Evolutionary conservation across 1,139 yeast species (phyloP).

Genomic region (Geotrichum macrosporum): DNA sequence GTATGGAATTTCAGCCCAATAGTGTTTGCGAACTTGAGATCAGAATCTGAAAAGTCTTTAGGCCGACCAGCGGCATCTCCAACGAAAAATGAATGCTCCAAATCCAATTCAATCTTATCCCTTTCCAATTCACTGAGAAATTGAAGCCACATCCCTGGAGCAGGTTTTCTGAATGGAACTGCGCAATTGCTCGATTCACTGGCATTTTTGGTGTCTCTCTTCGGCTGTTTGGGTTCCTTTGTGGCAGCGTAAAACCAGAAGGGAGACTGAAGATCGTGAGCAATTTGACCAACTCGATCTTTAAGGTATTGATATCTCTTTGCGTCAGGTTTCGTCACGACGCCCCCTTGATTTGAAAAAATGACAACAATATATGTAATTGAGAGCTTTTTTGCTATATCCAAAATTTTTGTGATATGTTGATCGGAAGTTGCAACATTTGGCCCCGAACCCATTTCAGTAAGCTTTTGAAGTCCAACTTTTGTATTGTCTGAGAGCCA

Average conservation of each 20-base stretch:
- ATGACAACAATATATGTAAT: conserved; percentile 49
- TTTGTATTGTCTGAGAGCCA: conserved; percentile 47
- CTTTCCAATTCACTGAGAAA: conserved; percentile 40
- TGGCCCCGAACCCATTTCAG: conserved; percentile 4
- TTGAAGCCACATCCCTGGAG: conserved; percentile 62
- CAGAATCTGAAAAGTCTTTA: conserved; percentile 75
- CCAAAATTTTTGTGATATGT: not conserved
- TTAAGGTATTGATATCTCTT: conserved; percentile 53
- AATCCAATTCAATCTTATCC: conserved; percentile 36
- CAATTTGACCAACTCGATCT: conserved; percentile 44
- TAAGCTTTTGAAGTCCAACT: conserved; percentile 31
- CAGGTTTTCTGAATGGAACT: conserved; percentile 63
- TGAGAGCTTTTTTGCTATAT: not conserved
- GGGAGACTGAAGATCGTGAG: conserved; percentile 33
- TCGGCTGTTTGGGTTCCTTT: conserved; percentile 21
- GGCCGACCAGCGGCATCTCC: conserved; percentile 95
- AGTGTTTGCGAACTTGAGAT: conserved; percentile 59
- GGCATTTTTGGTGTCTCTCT: conserved; percentile 27
- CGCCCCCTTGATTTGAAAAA: conserved; percentile 84
- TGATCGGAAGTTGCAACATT: not conserved
- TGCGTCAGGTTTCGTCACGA: conserved; percentile 42
- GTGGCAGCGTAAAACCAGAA: conserved; percentile 57
- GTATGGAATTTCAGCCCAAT: conserved; percentile 51
- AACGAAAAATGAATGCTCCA: conserved; percentile 57
- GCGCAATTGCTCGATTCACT: too few species aligned